Evolutionary conservation across 2,329 filamentous ascomycete genomes (phyloP), one percentile per base, ranked within the genome.

Genomic region (Diaporthe ilicicola): DNA sequence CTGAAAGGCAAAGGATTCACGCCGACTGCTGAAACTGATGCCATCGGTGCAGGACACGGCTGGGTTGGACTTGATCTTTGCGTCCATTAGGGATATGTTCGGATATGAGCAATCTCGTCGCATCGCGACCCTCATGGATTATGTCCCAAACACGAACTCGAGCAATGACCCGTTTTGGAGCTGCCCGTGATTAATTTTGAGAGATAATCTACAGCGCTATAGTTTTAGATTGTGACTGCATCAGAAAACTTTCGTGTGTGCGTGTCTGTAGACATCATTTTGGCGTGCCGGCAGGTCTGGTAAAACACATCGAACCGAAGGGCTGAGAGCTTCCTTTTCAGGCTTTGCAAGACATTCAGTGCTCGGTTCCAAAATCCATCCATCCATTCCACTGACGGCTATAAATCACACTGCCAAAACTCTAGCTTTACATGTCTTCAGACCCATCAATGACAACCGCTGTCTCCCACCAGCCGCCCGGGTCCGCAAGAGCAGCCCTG

Each of bases 41-140:
- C 81, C 27, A 78, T 87, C 74, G 86, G 84, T 10, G 88, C 84
- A 81, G 79, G 78, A 82, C 12, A 80, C 81, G 4, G 78, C 81
- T 5, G 79, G 78, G 0, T 72, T 83, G 10, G 81, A 83, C 42
- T 75, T 83, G 42, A 74, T 77, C 22, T 81, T 82, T 50, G 79
- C 76, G 27, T 83, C 82, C 70, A 74, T 84, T 56, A 74, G 75
- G 39, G 73, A 75, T 42, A 80, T 88, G 9, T 91, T 85, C 79
- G 88, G 88, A 0, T 79, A 83, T 59, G 82, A 84, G 37, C 78
- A 80, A 59, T 86, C 85, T 3, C 77, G 82, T 61, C 74, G 74
- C 5, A 79, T 90, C 50, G 84, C 85, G 15, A 82, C 83, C 73
- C 77, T 78, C 51, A 84, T 88, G 74, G 89, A 92, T 79, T 90